Conservation (phyloP, 208 protist species). For the Trypanosomatidae sp. region DNA sequence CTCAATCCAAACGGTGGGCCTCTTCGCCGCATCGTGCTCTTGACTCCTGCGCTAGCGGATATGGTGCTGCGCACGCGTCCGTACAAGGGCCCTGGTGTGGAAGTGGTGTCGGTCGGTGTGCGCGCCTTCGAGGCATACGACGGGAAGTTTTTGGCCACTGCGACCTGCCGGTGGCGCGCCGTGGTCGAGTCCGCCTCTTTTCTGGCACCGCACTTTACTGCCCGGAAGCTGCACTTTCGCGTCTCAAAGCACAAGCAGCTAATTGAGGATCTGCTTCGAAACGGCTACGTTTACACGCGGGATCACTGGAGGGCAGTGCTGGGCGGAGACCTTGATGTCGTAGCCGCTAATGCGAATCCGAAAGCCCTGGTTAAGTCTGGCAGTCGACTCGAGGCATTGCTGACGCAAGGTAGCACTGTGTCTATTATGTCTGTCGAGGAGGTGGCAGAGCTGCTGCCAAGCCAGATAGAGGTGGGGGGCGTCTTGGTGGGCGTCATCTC, state of each 20-base stretch:
- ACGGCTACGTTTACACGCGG: constrained; percentile 69
- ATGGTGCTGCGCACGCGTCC: constrained; percentile 73
- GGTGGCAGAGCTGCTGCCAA: constrained; percentile 31
- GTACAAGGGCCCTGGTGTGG: constrained; percentile 91
- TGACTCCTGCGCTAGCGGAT: constrained; percentile 59
- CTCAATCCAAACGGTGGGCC: constrained; percentile 81
- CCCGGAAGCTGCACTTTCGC: constrained; percentile 59
- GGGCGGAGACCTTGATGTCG: constrained; percentile 24
- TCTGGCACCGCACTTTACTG: constrained; percentile 50
- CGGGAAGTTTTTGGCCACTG: constrained; percentile 62
- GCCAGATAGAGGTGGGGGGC: constrained; percentile 58
- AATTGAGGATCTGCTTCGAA: constrained; percentile 58
- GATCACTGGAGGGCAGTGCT: constrained; percentile 74
- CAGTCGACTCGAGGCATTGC: constrained; percentile 28
- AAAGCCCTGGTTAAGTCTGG: constrained; percentile 41
- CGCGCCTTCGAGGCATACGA: constrained; percentile 89
- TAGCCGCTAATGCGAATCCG: constrained; percentile 13
- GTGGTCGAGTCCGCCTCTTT: constrained; percentile 81
- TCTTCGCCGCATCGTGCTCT: constrained; percentile 77
- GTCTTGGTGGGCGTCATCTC: constrained; percentile 57
- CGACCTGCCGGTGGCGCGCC: constrained; percentile 83
- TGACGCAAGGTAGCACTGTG: constrained; percentile 20
- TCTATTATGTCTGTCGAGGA: constrained; percentile 14
- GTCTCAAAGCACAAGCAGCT: constrained; percentile 37
- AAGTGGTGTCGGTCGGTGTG: constrained; percentile 81